Evolutionary conservation across 2,329 filamentous ascomycete genomes (phyloP), one percentile per base, ranked within the genome.

Genomic region (Fusarium torreyae): DNA sequence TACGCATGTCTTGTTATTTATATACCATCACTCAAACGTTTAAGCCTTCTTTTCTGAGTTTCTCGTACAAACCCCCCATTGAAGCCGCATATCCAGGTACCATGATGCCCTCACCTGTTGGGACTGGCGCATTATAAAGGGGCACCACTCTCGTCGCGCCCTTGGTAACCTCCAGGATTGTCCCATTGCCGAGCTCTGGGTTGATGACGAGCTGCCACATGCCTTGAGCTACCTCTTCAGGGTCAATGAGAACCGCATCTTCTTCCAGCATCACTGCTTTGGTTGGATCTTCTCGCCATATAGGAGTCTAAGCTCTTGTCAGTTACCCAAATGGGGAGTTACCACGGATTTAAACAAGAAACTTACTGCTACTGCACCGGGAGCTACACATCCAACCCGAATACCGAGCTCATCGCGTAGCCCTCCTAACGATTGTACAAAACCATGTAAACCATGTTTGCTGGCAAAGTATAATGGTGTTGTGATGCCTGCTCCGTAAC

Each of bases 381-480:
- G 80, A 6, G 79, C 80, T 13, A 79, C 73, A 39, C 73, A 76
- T 34, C 74, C 45, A 38, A 62, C 39, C 8, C 58, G 58, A 39
- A 62, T 54, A 34, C 57, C 59, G n/a, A 81, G 44, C 38, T 66
- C 55, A 45, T 77, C 74, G 22, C 75, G 75, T 33, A 82, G 57
- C 3, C 53, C 68, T 2, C 69, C 75, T 5, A 82, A 61, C 6
- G 70, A 73, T 24, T 72, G 63, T 38, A 80, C 78, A 49, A 82
- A 81, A 3, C 76, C 79, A 13, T 78, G 74, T 8, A 82, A 64
- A 1, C 77, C 80, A 48, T 78, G 74, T 73, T 82, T 82, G 57
- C 75, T 79, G 8, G 79, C 75, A 44, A 75, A 72, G 61, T 82
- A 82, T 20, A 81, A 63, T 10, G 80, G 80, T 13, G 78, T 76